Evolutionary conservation across 73 alveolate species (phyloP).

Genomic region (Blepharisma stoltei): DNA sequence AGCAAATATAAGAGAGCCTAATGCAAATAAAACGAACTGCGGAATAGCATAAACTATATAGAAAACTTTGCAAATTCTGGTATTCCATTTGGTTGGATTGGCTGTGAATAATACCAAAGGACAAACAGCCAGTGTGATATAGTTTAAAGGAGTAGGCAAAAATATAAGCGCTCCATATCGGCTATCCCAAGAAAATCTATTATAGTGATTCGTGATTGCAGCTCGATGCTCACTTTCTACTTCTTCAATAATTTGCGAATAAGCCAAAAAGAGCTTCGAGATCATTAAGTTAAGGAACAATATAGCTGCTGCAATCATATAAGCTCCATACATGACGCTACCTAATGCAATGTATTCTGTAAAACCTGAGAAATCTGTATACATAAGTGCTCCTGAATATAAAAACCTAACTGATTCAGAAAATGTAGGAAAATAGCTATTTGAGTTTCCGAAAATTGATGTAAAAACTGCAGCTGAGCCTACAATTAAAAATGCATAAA

Average conservation of each 20-base stretch:
- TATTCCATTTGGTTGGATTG: background rate
- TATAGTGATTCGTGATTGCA: slow-evolving; percentile 24
- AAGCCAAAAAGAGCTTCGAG: slow-evolving; percentile 45
- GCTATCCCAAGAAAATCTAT: slow-evolving; percentile 29
- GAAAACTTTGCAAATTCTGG: background rate
- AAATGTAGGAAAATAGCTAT: background rate
- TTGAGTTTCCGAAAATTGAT: too few species aligned
- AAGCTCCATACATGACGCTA: slow-evolving; percentile 21
- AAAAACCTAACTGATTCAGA: slow-evolving; percentile 14
- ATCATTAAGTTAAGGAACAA: slow-evolving; percentile 44
- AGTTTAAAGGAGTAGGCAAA: slow-evolving; percentile 43
- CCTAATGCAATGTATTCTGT: slow-evolving; percentile 31
- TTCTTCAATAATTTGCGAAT: slow-evolving; percentile 17
- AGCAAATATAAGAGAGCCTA: background rate
- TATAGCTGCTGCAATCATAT: slow-evolving; percentile 29
- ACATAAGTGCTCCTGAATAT: slow-evolving; percentile 25
- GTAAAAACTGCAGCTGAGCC: too few species aligned
- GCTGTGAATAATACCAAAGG: slow-evolving; percentile 25
- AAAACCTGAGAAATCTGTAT: slow-evolving; percentile 32
- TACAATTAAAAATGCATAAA: too few species aligned
- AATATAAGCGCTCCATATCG: slow-evolving; percentile 42
- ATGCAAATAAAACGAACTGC: background rate
- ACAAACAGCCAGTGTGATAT: slow-evolving; percentile 24
- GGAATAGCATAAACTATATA: slow-evolving; percentile 13
- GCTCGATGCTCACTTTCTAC: slow-evolving; percentile 51